These are phyloP conservation scores for Venturia asperata DNA, from an alignment of 2,329 filamentous ascomycete genomes.

Conservation along the genomic window DNA sequence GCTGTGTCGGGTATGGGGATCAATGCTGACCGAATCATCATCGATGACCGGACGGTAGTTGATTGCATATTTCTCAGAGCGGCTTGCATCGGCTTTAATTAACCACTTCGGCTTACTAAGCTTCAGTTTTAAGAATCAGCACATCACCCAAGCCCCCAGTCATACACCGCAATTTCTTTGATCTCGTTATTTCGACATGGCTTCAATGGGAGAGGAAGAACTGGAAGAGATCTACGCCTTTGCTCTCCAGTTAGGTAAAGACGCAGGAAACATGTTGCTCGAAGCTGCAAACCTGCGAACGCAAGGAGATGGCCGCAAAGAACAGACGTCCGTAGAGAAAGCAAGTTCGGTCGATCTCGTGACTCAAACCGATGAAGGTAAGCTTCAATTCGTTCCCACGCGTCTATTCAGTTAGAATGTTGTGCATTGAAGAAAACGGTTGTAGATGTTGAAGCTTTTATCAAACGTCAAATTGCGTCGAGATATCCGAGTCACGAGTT, in stretches of 20 bases:
- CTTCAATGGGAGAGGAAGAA: conserved; percentile 33
- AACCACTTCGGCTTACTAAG: neutral
- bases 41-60: neutral
- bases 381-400: conserved; percentile 22
- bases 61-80: neutral
- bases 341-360: conserved; percentile 71
- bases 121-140: too few relatives aligned
- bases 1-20: neutral
- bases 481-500: conserved; percentile 62
- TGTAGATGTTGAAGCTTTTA: conserved; percentile 66
- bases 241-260: conserved; percentile 61
- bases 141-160: too few relatives aligned
- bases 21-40: neutral
- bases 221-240: conserved; percentile 62
- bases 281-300: conserved; percentile 54
- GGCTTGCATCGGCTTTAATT: neutral
- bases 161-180: neutral
- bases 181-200: conserved; percentile 10
- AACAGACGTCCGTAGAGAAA: conserved; percentile 53
- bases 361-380: conserved; percentile 68
- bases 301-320: conserved; percentile 28
- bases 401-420: neutral
- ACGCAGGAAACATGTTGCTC: conserved; percentile 61
- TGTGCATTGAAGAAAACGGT: neutral
- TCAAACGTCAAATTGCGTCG: conserved; percentile 51